phyloP scores from a whole-genome alignment of 495 filamentous ascomycete species.

The Tuber melanosporum region DNA sequence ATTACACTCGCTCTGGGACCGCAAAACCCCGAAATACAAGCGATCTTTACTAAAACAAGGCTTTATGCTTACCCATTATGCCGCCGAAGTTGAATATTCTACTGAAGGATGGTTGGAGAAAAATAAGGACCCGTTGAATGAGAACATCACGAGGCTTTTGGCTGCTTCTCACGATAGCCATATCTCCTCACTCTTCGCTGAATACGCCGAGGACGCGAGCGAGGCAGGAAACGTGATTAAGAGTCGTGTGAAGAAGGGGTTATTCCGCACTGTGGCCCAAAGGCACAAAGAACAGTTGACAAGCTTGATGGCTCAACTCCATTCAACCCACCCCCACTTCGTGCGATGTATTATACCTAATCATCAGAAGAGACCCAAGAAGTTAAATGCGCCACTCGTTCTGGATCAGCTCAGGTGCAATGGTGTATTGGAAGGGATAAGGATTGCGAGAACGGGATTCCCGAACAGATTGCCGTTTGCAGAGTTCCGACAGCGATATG shows the following conservation, averaged over 20 bases:
- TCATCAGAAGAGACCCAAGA: slow-evolving; percentile 95
- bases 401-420: slow-evolving; percentile 96
- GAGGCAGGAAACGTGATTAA: slow-evolving; percentile 51
- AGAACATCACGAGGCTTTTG: slow-evolving; percentile 86
- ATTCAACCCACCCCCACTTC: slow-evolving; percentile 96
- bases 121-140: slow-evolving; percentile 97
- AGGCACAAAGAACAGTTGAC: slow-evolving; percentile 95
- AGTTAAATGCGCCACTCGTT: slow-evolving; percentile 79
- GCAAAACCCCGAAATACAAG: slow-evolving; percentile 88
- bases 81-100: slow-evolving; percentile 93
- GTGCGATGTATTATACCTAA: slow-evolving; percentile 97
- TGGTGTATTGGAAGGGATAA: slow-evolving; percentile 95
- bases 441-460: slow-evolving; percentile 97
- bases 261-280: slow-evolving; percentile 96
- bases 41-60: slow-evolving; percentile 81
- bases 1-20: slow-evolving; percentile 91
- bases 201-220: slow-evolving; percentile 79
- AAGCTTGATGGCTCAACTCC: slow-evolving; percentile 88
- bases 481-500: slow-evolving; percentile 93
- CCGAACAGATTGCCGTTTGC: slow-evolving; percentile 87
- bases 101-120: slow-evolving; percentile 96
- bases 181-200: slow-evolving; percentile 75
- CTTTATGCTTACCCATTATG: slow-evolving; percentile 97
- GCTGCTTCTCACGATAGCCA: slow-evolving; percentile 75
- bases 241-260: slow-evolving; percentile 90